phyloP scores from a whole-genome alignment of 2,329 filamentous ascomycete species.

The Cytospora mali region DNA sequence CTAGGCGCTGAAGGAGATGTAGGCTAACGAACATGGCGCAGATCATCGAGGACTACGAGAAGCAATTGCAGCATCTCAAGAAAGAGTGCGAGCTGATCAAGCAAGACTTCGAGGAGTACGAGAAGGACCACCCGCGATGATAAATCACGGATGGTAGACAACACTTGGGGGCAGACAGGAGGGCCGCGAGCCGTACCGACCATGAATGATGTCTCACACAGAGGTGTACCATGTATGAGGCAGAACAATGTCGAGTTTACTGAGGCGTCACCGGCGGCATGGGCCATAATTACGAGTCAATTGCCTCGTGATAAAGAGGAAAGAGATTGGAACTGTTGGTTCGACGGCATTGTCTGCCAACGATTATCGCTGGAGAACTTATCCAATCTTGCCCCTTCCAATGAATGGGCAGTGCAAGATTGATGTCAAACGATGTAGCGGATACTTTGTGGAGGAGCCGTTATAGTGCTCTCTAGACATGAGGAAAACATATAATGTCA shows the following conservation, averaged over 20 bases:
- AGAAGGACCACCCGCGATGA: conserved; percentile 47
- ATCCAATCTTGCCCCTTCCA: background rate
- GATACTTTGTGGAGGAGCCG: background rate
- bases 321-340: background rate
- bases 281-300: background rate
- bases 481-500: background rate
- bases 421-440: background rate
- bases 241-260: background rate
- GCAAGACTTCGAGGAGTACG: conserved; percentile 59
- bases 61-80: conserved; percentile 75
- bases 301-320: background rate
- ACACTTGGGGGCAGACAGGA: background rate
- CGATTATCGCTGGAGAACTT: background rate
- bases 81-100: conserved; percentile 69
- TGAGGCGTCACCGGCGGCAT: background rate
- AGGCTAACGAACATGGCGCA: conserved; percentile 40
- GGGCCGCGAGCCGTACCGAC: background rate
- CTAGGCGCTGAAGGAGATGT: background rate
- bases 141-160: background rate
- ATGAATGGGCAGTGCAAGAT: background rate
- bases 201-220: background rate
- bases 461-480: background rate
- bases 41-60: conserved; percentile 81
- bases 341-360: background rate
- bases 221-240: background rate